Evolutionary conservation across 371 early-diverging fungal species (phyloP).

Genomic region (Saksenaea oblongispora): DNA sequence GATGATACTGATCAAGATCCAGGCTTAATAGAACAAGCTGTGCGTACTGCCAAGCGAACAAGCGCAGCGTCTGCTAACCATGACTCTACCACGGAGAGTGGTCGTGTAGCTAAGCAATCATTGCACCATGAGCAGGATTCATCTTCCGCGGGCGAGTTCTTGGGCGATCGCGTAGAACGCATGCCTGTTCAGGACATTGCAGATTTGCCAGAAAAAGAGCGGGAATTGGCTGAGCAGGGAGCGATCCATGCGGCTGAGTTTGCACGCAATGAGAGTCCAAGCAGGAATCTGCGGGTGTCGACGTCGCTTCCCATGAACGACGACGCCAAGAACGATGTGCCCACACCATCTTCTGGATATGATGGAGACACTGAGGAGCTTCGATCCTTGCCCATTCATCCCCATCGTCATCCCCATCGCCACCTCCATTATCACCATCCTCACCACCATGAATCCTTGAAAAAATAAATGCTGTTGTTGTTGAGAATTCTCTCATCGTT

Average conservation of each 20-base stretch:
- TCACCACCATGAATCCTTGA: not conserved
- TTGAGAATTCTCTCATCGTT: not conserved
- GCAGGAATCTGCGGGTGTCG: not conserved
- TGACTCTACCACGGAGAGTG: not conserved
- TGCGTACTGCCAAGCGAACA: conserved; percentile 13
- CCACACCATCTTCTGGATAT: conserved; percentile 21
- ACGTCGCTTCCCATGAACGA: not conserved
- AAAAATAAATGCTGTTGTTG: not conserved
- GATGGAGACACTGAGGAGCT: conserved; percentile 19
- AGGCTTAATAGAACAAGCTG: conserved; percentile 10
- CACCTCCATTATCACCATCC: not conserved
- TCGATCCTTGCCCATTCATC: not conserved
- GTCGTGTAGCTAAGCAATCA: not conserved
- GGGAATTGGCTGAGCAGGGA: not conserved
- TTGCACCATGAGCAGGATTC: not conserved
- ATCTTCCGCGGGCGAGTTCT: not conserved
- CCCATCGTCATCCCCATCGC: not conserved
- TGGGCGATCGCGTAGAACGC: not conserved
- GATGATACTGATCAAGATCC: conserved; percentile 1
- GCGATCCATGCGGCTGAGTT: conserved; percentile 4
- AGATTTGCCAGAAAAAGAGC: conserved; percentile 10
- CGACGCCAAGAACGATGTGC: conserved; percentile 14
- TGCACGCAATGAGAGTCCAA: not conserved
- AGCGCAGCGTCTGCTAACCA: not conserved
- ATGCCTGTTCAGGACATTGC: not conserved